Percentiles rank a stretch among this genome's conserved stretches.
These are phyloP conservation scores for Leptoxyphium fumago DNA, from an alignment of 2,329 filamentous ascomycete species.

Conservation along the genomic window DNA sequence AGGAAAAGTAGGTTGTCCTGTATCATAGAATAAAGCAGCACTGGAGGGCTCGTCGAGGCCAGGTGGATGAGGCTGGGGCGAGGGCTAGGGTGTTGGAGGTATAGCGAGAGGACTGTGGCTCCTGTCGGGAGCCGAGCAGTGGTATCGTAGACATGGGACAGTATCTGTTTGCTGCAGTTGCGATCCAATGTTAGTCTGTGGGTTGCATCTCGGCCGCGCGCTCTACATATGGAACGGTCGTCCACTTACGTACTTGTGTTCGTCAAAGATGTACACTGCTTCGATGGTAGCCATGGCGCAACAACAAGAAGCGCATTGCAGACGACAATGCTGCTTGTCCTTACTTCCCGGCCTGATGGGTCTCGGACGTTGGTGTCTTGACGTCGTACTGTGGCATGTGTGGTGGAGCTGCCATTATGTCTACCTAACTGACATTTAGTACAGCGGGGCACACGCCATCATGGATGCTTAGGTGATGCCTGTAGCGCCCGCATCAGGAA, in stretches of 20 bases:
- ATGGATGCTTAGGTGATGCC: no score
- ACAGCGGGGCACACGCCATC: no score
- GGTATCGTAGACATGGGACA: slow-evolving; percentile 64
- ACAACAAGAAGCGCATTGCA: background rate
- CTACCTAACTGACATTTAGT: no score
- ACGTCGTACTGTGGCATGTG: no score
- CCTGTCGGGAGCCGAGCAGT: slow-evolving; percentile 66
- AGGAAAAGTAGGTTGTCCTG: slow-evolving; percentile 81
- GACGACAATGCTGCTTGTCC: no score
- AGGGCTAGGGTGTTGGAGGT: slow-evolving; percentile 66
- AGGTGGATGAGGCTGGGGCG: slow-evolving; percentile 80
- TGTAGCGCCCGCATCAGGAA: no score
- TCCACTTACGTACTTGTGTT: slow-evolving; percentile 58
- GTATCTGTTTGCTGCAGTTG: slow-evolving; percentile 53
- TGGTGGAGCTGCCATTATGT: no score
- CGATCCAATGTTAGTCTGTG: slow-evolving; percentile 3
- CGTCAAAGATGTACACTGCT: slow-evolving; percentile 93
- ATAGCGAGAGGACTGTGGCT: slow-evolving; percentile 64
- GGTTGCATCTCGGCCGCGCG: slow-evolving; percentile 5
- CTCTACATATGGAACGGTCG: slow-evolving; percentile 1
- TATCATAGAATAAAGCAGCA: slow-evolving; percentile 73
- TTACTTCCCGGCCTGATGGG: no score
- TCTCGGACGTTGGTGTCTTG: no score
- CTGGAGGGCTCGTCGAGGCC: slow-evolving; percentile 66
- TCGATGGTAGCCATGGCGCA: slow-evolving; percentile 57